Evolutionary conservation across 73 alveolate species (phyloP), one percentile per base, ranked within the genome.

Genomic region (Symbiodinium natans): DNA sequence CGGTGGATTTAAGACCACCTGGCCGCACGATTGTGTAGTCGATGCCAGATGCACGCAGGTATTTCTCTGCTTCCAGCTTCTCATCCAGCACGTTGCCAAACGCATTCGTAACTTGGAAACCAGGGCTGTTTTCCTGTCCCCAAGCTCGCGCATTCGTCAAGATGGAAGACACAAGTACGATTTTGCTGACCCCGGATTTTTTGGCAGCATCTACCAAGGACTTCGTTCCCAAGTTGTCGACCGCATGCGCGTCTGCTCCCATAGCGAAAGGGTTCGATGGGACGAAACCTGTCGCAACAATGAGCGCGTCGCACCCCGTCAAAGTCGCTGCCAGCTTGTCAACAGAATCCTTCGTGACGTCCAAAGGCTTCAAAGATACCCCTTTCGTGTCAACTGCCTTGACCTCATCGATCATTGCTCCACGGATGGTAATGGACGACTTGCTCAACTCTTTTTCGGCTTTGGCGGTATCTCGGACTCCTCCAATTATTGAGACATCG

Each of bases 61-160:
- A 29, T 2, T 33, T n/a, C 43, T 34, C 68, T 29, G 93, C 93
- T n/a, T 41, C 75, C n/a, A 84, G 75, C 40, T 59, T 41, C 84
- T 93, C 99, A 52, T 93, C 93, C 93, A 82, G 25, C 38, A 93
- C 93, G 36, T 56, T 52, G 40, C 99, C 99, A 36, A 93, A 93
- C 23, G 99, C 99, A 11, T 93, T 93, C 87, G 99, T 93, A 40
- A 93, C 87, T 42, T 92, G 98, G 68, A 92, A 92, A 41, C 98
- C 98, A 9, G 98, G 98, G 73, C 92, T 75, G 92, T 92, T 92
- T 89, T 92, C 99, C 46, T 93, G 99, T 3, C 99, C 99, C 99
- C 99, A 93, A 19, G 87, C 99, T 34, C 99, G 99, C 42, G 92
- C 99, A 33, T 93, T 82, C 73, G 99, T 93, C 80, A 93, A 31